Conservation (phyloP, 1,284 basidiomycete genomes). For the Blastosporella zonata region DNA sequence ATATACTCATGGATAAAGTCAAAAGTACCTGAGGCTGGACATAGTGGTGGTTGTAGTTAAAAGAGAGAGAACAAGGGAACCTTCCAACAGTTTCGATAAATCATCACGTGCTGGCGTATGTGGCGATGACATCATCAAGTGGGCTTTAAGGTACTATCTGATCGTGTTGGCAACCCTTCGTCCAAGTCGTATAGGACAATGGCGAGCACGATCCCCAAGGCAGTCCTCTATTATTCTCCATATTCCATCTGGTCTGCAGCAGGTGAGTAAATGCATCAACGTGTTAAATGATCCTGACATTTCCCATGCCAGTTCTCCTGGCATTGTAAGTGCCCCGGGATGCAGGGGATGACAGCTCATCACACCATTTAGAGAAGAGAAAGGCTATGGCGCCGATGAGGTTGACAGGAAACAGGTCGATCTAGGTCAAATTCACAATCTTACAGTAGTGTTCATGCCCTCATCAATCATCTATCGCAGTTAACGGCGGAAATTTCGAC, state of each 20-base stretch:
- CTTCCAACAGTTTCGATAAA: slow-evolving; percentile 25
- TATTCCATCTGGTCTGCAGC: slow-evolving; percentile 60
- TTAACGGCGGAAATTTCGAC: slow-evolving; percentile 65
- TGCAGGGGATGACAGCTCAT: slow-evolving; percentile 7
- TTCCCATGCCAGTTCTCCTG: slow-evolving; percentile 37
- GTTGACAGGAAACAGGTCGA: slow-evolving; percentile 62
- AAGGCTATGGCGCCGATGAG: slow-evolving; percentile 71
- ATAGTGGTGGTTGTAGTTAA: slow-evolving; percentile 18
- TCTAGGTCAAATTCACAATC: slow-evolving; percentile 38
- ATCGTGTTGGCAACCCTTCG: not conserved
- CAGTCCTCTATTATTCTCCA: slow-evolving; percentile 56
- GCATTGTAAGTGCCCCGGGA: slow-evolving; percentile 39
- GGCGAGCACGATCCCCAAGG: slow-evolving; percentile 46
- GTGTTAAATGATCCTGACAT: slow-evolving; percentile 1
- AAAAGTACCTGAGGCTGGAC: slow-evolving; percentile 41
- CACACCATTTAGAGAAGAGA: slow-evolving; percentile 51
- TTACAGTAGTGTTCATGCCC: not conserved
- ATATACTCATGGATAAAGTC: not conserved
- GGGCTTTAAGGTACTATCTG: not conserved
- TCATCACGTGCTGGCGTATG: slow-evolving; percentile 12
- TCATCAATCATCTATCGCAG: slow-evolving; percentile 30
- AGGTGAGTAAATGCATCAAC: slow-evolving; percentile 39
- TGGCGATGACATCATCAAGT: slow-evolving; percentile 26
- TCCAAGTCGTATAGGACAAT: slow-evolving; percentile 18
- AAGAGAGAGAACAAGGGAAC: slow-evolving; percentile 4